phyloP scores from a whole-genome alignment of 176 grass and related monocot species.

The Poa pratensis region DNA sequence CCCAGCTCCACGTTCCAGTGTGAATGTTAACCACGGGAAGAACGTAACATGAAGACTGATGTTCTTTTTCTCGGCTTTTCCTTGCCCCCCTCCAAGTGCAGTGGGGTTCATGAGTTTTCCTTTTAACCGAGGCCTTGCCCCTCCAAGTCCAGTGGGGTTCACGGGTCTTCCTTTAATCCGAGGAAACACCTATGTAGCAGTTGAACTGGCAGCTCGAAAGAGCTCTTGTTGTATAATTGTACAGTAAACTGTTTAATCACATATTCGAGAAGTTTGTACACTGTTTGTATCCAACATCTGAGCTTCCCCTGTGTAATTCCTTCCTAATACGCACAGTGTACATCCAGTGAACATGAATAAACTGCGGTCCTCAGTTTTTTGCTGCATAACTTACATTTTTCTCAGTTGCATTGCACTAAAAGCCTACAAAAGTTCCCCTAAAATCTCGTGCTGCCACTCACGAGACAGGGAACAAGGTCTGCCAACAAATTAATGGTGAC shows the following conservation, averaged over 20 bases:
- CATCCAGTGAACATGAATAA: neutral
- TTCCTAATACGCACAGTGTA: neutral
- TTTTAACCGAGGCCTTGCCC: constrained; percentile 42
- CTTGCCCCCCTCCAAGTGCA: constrained; percentile 36
- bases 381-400: neutral
- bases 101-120: constrained; percentile 22
- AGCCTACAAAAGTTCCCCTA: too few relatives aligned
- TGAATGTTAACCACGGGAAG: constrained; percentile 55
- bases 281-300: neutral
- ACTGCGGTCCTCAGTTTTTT: neutral
- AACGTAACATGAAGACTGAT: constrained; percentile 25
- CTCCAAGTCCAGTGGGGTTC: constrained; percentile 32
- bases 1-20: constrained; percentile 59
- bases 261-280: neutral
- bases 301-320: neutral
- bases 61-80: constrained; percentile 40
- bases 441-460: too few relatives aligned
- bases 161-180: constrained; percentile 28
- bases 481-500: too few relatives aligned
- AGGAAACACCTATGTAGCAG: constrained; percentile 23
- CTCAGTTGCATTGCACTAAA: too few relatives aligned
- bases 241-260: constrained; percentile 37
- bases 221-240: constrained; percentile 57
- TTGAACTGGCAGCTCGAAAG: constrained; percentile 27
- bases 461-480: too few relatives aligned